These are phyloP conservation scores for Fusarium haematococcum DNA, from an alignment of 2,329 filamentous ascomycete genomes.

Conservation along the genomic window DNA sequence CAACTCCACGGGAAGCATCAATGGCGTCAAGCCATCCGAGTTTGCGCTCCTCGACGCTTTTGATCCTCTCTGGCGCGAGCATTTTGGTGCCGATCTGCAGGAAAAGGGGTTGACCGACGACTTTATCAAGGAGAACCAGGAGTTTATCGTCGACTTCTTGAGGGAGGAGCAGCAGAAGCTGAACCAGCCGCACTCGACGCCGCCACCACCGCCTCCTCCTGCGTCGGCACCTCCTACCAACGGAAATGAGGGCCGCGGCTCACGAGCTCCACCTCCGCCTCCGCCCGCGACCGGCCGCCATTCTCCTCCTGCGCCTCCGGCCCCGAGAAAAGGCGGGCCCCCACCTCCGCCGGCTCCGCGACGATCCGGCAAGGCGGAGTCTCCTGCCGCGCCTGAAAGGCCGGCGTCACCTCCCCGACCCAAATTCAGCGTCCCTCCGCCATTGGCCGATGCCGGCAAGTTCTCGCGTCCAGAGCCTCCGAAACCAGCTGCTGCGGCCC, in stretches of 20 bases:
- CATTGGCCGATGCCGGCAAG: slow-evolving; percentile 89
- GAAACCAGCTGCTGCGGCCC: slow-evolving; percentile 43
- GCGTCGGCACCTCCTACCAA: slow-evolving; percentile 43
- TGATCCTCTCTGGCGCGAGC: slow-evolving; percentile 73
- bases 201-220: slow-evolving; percentile 43
- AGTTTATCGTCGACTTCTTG: slow-evolving; percentile 75
- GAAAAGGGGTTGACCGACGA: slow-evolving; percentile 74
- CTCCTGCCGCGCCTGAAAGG: slow-evolving; percentile 65
- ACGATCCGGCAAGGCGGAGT: slow-evolving; percentile 66
- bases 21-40: slow-evolving; percentile 59
- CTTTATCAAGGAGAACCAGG: slow-evolving; percentile 75
- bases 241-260: slow-evolving; percentile 46
- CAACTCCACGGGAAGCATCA: slow-evolving; percentile 60
- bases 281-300: slow-evolving; percentile 33
- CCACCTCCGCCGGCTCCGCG: slow-evolving; percentile 63
- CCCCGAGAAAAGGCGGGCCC: slow-evolving; percentile 44
- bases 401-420: slow-evolving; percentile 78
- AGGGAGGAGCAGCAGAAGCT: slow-evolving; percentile 65
- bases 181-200: slow-evolving; percentile 37
- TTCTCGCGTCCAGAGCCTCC: slow-evolving; percentile 70
- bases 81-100: slow-evolving; percentile 73
- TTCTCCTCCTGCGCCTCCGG: slow-evolving; percentile 46
- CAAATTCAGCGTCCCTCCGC: slow-evolving; percentile 86
- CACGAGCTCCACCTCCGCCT: slow-evolving; percentile 54
- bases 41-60: slow-evolving; percentile 73